A percentile compares a stretch with the other conserved stretches of the same genome.
Conservation (phyloP, 75 land plant genomes). For the Picea glauca region DNA sequence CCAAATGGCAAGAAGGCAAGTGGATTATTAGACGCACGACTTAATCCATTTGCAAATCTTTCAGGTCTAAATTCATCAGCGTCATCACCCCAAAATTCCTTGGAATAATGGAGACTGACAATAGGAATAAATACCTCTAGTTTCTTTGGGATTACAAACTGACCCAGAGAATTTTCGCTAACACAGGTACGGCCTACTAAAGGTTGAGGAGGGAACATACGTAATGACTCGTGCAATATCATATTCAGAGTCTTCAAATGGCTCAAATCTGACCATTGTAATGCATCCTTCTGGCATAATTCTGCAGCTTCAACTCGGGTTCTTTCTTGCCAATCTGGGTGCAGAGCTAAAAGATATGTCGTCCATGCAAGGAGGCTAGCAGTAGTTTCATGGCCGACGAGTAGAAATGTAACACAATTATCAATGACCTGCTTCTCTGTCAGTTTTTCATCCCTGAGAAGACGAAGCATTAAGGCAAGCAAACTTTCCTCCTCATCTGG, state of each 20-base stretch:
- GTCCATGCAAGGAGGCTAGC: slow-evolving; percentile 46
- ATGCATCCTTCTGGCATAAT: not conserved
- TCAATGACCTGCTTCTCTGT: slow-evolving; percentile 16
- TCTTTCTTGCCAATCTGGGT: slow-evolving; percentile 41
- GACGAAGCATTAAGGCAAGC: slow-evolving; percentile 5
- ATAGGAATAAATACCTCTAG: slow-evolving; percentile 37
- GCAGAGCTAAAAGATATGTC: slow-evolving; percentile 26
- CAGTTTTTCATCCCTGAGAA: slow-evolving; percentile 6
- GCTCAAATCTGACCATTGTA: slow-evolving; percentile 18
- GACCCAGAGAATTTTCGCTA: slow-evolving; percentile 28
- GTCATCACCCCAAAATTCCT: slow-evolving; percentile 31
- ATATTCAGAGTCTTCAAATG: slow-evolving; percentile 29
- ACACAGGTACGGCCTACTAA: slow-evolving; percentile 30
- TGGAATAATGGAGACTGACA: slow-evolving; percentile 20
- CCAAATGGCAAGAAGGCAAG: slow-evolving; percentile 42
- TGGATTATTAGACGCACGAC: slow-evolving; percentile 10
- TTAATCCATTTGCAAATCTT: slow-evolving; percentile 36
- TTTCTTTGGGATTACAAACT: slow-evolving; percentile 20
- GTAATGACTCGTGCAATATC: slow-evolving; percentile 30
- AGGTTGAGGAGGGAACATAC: slow-evolving; percentile 42
- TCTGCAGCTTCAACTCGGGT: slow-evolving; percentile 25
- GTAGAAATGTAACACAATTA: slow-evolving; percentile 34
- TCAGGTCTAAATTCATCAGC: slow-evolving; percentile 33
- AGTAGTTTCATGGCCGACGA: slow-evolving; percentile 49
- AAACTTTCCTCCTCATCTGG: not conserved